phyloP scores from a whole-genome alignment of 2,329 filamentous ascomycete genomes.

The Calonectria pteridis region DNA sequence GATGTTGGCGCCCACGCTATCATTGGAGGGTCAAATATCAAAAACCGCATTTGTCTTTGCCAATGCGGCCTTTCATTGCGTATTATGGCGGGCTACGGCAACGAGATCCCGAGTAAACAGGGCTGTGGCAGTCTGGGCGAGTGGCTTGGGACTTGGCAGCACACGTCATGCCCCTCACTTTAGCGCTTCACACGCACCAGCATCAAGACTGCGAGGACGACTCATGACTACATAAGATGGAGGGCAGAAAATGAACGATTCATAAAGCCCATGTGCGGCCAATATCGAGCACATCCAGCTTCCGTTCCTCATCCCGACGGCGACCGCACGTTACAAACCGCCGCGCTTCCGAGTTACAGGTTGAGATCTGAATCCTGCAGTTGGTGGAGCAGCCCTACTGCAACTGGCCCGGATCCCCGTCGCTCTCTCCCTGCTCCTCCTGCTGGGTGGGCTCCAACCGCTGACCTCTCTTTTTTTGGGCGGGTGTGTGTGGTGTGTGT shows the following conservation, averaged over 20 bases:
- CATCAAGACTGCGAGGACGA: slow-evolving; percentile 15
- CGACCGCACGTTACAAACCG: neutral
- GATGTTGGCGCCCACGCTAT: too few relatives aligned
- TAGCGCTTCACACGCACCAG: slow-evolving; percentile 38
- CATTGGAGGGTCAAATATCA: slow-evolving; percentile 10
- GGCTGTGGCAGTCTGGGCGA: slow-evolving; percentile 43
- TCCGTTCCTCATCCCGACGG: neutral
- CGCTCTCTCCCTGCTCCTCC: neutral
- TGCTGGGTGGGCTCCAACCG: neutral
- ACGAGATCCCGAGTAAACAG: slow-evolving; percentile 42
- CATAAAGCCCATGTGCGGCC: slow-evolving; percentile 4
- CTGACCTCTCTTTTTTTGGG: neutral
- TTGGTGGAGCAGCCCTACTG: slow-evolving; percentile 7
- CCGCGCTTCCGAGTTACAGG: neutral
- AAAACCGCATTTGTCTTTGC: slow-evolving; percentile 12
- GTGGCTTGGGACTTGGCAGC: slow-evolving; percentile 48
- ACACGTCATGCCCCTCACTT: slow-evolving; percentile 48
- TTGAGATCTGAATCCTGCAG: slow-evolving; percentile 3
- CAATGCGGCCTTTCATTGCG: slow-evolving; percentile 16
- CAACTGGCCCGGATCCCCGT: neutral
- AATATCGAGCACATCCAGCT: neutral
- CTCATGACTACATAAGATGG: slow-evolving; percentile 22
- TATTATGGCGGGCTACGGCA: slow-evolving; percentile 21
- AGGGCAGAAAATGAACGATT: slow-evolving; percentile 1
- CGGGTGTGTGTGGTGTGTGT: neutral